Evolutionary conservation across 345 rosid species (phyloP), one percentile per base, ranked within the genome.

Genomic region (Rhodomyrtus tomentosa): DNA sequence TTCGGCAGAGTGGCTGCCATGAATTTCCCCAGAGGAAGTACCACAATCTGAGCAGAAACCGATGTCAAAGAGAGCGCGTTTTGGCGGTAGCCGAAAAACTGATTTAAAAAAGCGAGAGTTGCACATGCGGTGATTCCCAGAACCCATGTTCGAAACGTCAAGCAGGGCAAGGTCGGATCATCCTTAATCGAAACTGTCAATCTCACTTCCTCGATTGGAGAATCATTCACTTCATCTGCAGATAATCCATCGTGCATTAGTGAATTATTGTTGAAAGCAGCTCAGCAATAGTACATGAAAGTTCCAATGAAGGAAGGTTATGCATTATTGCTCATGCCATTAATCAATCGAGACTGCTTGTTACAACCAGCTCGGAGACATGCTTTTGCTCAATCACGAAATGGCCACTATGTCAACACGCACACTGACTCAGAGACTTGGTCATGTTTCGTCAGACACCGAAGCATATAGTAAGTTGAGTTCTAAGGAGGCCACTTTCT

Each of bases 61-160:
- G 93, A 89, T 11, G 91, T 82, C 24, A 91, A 72, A 49, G 53
- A 88, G 21, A 89, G 85, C 11, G 87, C 38, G 24, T 90, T 91
- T 55, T 89, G 91, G 49, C 91, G 90, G 82, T 84, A 91, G 5
- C 86, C 82, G 12, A 91, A 91, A 89, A 91, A 91, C 88, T 91
- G 93, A 79, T 91, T 90, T 81, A 81, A 4, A 73, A 91, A 91
- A 5, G 90, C 86, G 3, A 91, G 86, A 40, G 86, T 79, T 25
- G 88, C 85, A 74, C 93, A 91, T 21, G 87, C 84, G 10, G 42
- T 72, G 36, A 89, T 58, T 45, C 93, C 92, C 22, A 91, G 74
- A 32, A 88, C 80, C 93, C 92, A 91, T 16, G 93, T 88, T 80
- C 93, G 86, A 48, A 91, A 87, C 9, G 93, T 91, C 89, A 91